These are phyloP conservation scores for Lentinula guzmanii DNA, from an alignment of 768 basidiomycete species.

Conservation along the genomic window DNA sequence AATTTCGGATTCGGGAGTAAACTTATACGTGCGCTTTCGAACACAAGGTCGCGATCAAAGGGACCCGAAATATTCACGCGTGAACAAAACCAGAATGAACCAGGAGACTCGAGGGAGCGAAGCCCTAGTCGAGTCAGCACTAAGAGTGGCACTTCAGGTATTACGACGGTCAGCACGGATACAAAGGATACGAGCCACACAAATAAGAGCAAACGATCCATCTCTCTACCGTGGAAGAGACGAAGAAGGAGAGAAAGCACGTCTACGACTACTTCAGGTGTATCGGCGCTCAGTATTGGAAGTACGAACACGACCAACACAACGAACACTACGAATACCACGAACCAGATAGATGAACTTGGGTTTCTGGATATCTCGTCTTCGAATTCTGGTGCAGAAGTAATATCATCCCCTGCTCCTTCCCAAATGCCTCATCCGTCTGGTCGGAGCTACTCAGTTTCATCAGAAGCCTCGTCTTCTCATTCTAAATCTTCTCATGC, in stretches of 20 bases:
- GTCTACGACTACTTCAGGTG: neutral
- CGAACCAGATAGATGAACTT: neutral
- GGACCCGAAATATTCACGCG: neutral
- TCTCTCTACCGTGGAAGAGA: neutral
- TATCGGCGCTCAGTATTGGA: neutral
- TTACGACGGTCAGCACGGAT: neutral
- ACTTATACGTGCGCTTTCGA: neutral
- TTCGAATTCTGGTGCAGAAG: neutral
- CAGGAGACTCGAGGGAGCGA: neutral
- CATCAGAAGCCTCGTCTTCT: neutral
- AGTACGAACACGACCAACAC: neutral
- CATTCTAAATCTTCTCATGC: neutral
- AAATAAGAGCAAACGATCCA: neutral
- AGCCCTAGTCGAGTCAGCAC: slow-evolving; percentile 1
- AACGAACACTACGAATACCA: neutral
- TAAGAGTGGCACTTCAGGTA: neutral
- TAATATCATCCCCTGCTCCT: neutral
- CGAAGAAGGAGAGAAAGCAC: neutral
- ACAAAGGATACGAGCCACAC: neutral
- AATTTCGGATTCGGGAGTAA: neutral
- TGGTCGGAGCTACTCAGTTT: neutral
- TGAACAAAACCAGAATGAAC: too few species aligned
- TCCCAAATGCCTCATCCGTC: neutral
- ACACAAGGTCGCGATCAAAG: neutral
- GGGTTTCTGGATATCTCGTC: neutral